Conservation (phyloP, 805 yeast species). For the Zygosaccharomyces siamensis region DNA sequence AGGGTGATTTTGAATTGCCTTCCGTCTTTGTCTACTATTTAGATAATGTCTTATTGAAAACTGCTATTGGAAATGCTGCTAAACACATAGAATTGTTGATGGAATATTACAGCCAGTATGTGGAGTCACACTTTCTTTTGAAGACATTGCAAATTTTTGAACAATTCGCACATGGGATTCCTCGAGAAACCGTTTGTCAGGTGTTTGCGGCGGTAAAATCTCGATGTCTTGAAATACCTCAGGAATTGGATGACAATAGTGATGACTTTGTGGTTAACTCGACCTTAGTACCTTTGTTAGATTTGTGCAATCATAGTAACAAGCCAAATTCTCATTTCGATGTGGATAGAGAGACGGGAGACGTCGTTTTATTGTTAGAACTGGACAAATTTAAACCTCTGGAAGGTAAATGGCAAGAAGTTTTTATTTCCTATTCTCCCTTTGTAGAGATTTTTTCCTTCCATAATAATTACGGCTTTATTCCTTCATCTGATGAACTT, state of each 20-base stretch:
- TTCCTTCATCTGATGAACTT: conserved; percentile 32
- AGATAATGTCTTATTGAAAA: conserved; percentile 19
- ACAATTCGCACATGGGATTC: conserved; percentile 1
- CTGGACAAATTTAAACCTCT: conserved; percentile 3
- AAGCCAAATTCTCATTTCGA: conserved; percentile 55
- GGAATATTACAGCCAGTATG: conserved; percentile 18
- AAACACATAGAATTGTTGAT: conserved; percentile 7
- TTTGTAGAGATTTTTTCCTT: conserved; percentile 41
- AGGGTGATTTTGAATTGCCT: conserved; percentile 19
- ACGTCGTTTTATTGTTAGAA: conserved; percentile 40
- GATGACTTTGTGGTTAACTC: conserved; percentile 46
- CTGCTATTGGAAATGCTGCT: conserved; percentile 13
- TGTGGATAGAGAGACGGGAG: conserved; percentile 43
- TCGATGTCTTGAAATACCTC: conserved; percentile 62
- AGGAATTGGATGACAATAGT: conserved; percentile 23
- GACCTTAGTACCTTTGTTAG: conserved; percentile 61
- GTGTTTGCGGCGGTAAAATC: conserved; percentile 49
- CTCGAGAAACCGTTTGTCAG: conserved; percentile 11
- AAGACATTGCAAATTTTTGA: conserved; percentile 2
- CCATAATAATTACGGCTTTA: conserved; percentile 43
- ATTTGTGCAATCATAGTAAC: conserved; percentile 59
- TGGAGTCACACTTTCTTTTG: background rate
- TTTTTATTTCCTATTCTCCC: conserved; percentile 44
- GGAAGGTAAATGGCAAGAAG: conserved; percentile 28
- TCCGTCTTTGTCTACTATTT: conserved; percentile 17